Evolutionary conservation across 2,329 filamentous ascomycete genomes (phyloP).

Genomic region (Aureobasidium sp.): DNA sequence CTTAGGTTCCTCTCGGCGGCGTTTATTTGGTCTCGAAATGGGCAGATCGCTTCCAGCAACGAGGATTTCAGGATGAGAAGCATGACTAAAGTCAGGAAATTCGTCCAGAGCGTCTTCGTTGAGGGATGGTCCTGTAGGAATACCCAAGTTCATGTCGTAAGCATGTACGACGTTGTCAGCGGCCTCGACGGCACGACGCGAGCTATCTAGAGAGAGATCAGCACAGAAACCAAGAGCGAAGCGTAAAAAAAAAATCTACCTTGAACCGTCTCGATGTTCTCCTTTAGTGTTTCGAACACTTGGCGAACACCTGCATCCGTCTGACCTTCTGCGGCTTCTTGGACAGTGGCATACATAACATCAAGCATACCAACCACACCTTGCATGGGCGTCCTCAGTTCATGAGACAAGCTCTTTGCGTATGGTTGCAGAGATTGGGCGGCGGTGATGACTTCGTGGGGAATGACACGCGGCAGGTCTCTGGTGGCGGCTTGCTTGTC

Average conservation of each 20-base stretch:
- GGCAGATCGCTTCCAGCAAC: slow-evolving; percentile 36
- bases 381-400: slow-evolving; percentile 66
- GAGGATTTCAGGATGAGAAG: slow-evolving; percentile 33
- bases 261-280: slow-evolving; percentile 64
- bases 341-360: slow-evolving; percentile 65
- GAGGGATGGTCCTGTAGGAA: slow-evolving; percentile 49
- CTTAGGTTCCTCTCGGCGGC: slow-evolving; percentile 32
- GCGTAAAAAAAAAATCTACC: slow-evolving; percentile 32
- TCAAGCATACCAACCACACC: slow-evolving; percentile 69
- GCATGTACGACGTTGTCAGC: slow-evolving; percentile 70
- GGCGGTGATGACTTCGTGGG: slow-evolving; percentile 48
- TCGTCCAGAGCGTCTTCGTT: neutral
- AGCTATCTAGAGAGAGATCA: slow-evolving; percentile 48
- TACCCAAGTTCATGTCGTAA: slow-evolving; percentile 66
- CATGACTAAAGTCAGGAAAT: neutral
- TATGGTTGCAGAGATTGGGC: slow-evolving; percentile 62
- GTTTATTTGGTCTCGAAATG: slow-evolving; percentile 34
- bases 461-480: slow-evolving; percentile 39
- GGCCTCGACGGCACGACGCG: slow-evolving; percentile 61
- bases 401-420: slow-evolving; percentile 63
- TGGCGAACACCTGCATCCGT: slow-evolving; percentile 42
- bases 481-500: slow-evolving; percentile 25
- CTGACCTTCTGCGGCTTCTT: slow-evolving; percentile 54
- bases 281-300: slow-evolving; percentile 55
- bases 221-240: neutral